These are phyloP conservation scores for Knoxdaviesia capensis DNA, from an alignment of 2,329 filamentous ascomycete species.

Conservation along the genomic window DNA sequence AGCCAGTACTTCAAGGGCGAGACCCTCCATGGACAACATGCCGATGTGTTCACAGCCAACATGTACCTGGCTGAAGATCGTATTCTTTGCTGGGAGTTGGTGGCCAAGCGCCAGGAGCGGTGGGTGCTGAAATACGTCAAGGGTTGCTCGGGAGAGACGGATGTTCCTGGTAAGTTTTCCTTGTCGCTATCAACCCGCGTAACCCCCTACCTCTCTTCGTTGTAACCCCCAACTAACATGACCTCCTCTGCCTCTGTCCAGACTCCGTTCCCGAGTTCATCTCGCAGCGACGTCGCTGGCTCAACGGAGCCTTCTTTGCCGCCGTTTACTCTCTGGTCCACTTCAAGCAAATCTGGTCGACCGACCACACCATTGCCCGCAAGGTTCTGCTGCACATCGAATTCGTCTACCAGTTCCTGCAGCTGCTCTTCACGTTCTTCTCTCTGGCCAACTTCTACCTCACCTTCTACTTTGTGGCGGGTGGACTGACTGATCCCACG, in stretches of 20 bases:
- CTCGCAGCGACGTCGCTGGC: conserved; percentile 86
- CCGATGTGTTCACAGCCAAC: conserved; percentile 93
- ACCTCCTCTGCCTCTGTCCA: conserved; percentile 12
- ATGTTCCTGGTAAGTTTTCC: conserved; percentile 62
- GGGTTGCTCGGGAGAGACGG: conserved; percentile 87
- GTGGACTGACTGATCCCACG: conserved; percentile 57
- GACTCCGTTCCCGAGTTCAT: conserved; percentile 93
- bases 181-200: neutral
- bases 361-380: conserved; percentile 74
- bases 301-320: conserved; percentile 97
- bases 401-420: conserved; percentile 85
- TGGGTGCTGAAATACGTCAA: conserved; percentile 99
- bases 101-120: conserved; percentile 81
- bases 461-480: conserved; percentile 94
- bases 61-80: conserved; percentile 86
- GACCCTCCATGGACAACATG: conserved; percentile 85
- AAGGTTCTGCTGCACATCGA: conserved; percentile 89
- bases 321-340: conserved; percentile 95
- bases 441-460: conserved; percentile 98
- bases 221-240: conserved; percentile 8
- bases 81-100: conserved; percentile 84
- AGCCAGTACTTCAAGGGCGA: conserved; percentile 99
- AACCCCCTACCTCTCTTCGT: neutral
- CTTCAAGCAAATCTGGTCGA: conserved; percentile 79
- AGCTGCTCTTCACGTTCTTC: conserved; percentile 91